These are phyloP conservation scores for Gracilaria gracilis DNA, from an alignment of 23 red algal genomes.

Conservation along the genomic window DNA sequence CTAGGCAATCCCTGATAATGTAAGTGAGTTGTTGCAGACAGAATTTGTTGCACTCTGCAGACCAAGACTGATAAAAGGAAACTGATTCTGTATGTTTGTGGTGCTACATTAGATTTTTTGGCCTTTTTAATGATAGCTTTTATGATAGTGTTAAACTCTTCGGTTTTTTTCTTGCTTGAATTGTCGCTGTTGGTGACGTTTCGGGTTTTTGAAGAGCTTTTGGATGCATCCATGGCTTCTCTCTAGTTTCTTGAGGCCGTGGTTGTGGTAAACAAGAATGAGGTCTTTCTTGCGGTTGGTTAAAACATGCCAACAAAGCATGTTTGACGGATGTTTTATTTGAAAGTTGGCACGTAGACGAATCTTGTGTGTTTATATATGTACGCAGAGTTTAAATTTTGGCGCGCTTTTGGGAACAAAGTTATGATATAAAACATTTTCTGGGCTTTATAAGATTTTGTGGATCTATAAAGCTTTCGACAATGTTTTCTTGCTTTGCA, in stretches of 20 bases:
- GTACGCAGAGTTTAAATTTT: slow-evolving; percentile 13
- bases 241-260: background rate
- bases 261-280: background rate
- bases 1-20: no score
- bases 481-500: background rate
- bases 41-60: no score
- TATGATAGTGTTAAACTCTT: no score
- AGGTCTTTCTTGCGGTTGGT: background rate
- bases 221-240: background rate
- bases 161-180: no score
- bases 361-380: background rate
- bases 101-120: no score
- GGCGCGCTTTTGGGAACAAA: background rate
- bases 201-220: background rate
- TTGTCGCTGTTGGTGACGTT: background rate
- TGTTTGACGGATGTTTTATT: background rate
- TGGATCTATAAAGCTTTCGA: slow-evolving; percentile 4
- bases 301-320: background rate
- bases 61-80: no score
- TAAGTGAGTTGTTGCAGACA: no score
- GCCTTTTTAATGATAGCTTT: no score
- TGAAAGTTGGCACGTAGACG: background rate
- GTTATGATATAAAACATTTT: background rate
- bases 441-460: background rate
- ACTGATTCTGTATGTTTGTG: no score